A percentile compares a stretch with the other conserved stretches of the same genome.
Conservation (phyloP, 345 rosid species). For the Aquilaria yunnanensis region DNA sequence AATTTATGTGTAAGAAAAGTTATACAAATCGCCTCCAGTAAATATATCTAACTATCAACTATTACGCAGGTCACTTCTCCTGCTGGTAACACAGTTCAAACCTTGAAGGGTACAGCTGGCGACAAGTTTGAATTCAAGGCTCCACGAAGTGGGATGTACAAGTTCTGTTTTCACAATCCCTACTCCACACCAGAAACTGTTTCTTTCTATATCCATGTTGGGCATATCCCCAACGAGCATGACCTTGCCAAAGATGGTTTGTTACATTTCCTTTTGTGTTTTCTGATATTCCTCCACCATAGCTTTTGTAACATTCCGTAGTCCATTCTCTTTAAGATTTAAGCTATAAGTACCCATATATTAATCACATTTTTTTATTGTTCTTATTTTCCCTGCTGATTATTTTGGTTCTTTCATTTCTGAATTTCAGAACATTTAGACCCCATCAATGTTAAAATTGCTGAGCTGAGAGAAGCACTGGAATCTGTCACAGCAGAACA, state of each 20-base stretch:
- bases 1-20: too few relatives aligned
- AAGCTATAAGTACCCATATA: not conserved
- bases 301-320: conserved; percentile 5
- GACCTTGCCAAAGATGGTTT: conserved; percentile 94
- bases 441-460: conserved; percentile 90
- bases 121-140: conserved; percentile 92
- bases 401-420: not conserved
- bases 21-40: too few relatives aligned
- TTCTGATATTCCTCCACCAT: conserved; percentile 8
- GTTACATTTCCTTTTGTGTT: conserved; percentile 9
- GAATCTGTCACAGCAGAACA: conserved; percentile 91
- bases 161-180: conserved; percentile 93
- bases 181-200: conserved; percentile 92
- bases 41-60: not conserved
- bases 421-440: conserved; percentile 73
- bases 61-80: conserved; percentile 75
- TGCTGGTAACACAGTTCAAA: conserved; percentile 58
- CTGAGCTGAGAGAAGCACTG: conserved; percentile 89
- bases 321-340: conserved; percentile 1
- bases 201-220: conserved; percentile 89
- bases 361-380: not conserved
- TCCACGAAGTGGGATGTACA: conserved; percentile 93
- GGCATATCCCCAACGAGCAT: conserved; percentile 92
- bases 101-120: conserved; percentile 83
- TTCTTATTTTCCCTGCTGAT: conserved; percentile 7